Percentiles rank a stretch among this genome's conserved stretches.
These are phyloP conservation scores for Fusarium palustre DNA, from an alignment of 2,329 filamentous ascomycete species.

Conservation along the genomic window DNA sequence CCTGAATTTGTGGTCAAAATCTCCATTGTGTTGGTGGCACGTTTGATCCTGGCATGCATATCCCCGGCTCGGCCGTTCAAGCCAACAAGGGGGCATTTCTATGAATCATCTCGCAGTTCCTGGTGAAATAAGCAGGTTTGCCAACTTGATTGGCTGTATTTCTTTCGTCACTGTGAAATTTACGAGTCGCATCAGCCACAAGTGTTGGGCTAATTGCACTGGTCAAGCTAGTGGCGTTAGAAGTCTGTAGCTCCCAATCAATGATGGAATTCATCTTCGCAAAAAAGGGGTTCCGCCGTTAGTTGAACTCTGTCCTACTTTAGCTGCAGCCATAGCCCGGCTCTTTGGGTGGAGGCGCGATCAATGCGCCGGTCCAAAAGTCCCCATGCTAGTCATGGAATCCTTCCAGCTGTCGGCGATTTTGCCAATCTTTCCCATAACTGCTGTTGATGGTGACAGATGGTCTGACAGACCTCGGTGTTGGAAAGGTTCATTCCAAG, in stretches of 20 bases:
- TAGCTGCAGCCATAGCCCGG: not conserved
- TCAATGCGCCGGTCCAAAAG: slow-evolving; percentile 13
- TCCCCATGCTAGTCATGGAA: not conserved
- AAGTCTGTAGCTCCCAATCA: not conserved
- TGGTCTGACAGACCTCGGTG: slow-evolving; percentile 13
- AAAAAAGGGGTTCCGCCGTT: slow-evolving; percentile 19
- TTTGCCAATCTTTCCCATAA: slow-evolving; percentile 32
- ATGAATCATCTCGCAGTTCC: not conserved
- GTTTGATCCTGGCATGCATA: slow-evolving; percentile 15
- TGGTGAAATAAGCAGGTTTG: not conserved
- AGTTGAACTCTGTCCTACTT: not conserved
- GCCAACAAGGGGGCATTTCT: not conserved
- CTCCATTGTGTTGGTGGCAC: not conserved
- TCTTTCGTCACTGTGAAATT: not conserved
- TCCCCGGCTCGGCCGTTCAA: slow-evolving; percentile 2
- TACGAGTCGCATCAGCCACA: not conserved
- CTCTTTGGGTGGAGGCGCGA: slow-evolving; percentile 1
- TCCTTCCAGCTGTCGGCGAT: slow-evolving; percentile 1
- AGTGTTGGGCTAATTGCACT: not conserved
- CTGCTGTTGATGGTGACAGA: slow-evolving; percentile 28
- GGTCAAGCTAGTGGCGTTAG: not conserved
- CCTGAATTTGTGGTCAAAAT: not conserved
- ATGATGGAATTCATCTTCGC: not conserved
- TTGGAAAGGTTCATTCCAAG: slow-evolving; percentile 1
- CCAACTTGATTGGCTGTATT: not conserved